Base-by-base conservation (phyloP, 179 eudicot species). In the Spergularia azorica region DNA sequence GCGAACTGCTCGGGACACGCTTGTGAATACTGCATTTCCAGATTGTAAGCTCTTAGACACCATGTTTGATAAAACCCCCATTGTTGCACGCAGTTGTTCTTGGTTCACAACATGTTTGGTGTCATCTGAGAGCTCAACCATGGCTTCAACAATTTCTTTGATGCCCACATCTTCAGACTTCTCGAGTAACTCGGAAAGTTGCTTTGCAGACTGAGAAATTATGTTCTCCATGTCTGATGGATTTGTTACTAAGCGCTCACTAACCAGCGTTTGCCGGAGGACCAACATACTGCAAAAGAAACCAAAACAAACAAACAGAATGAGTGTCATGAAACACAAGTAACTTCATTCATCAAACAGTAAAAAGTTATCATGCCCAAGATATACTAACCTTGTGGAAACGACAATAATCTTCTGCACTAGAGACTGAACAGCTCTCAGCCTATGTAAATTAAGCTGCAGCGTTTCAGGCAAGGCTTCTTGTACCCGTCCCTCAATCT, bases 381-480 rank as follows among this genome's bases (percentile, higher is more conserved):
- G 72, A 39, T 9, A 55, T 52, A 79, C 82, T 8, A 75, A 95
- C 99, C 99, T 91, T 72, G 95, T 91, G 65, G 89, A 88, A 52
- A 89, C 86, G 12, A 91, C 97, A 74, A 91, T 86, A 63, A 90
- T 84, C 84, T 91, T 95, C 84, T 95, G 99, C 68, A 93, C 63
- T 68, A 82, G 90, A 76, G 93, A 89, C 76, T 95, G 99, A 57
- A 87, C 89, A 52, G 72, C 74, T 80, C 97, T 87, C 26, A 95
- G 81, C 83, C 99, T 87, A 18, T 62, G 61, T 65, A 89, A 70
- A 74, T 95, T 95, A 50, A 95, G 94, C 80, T 86, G 87, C 83
- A 93, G 72, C 38, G 99, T 93, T 84, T 95, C 99, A 51, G 99
- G 95, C 74, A 95, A 64, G 61, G 63, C 73, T 18, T 88, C 95